Percentiles rank a stretch among this genome's conserved stretches.
These are phyloP conservation scores for Leptographium radiaticola DNA, from an alignment of 2,329 filamentous ascomycete species.

Conservation along the genomic window DNA sequence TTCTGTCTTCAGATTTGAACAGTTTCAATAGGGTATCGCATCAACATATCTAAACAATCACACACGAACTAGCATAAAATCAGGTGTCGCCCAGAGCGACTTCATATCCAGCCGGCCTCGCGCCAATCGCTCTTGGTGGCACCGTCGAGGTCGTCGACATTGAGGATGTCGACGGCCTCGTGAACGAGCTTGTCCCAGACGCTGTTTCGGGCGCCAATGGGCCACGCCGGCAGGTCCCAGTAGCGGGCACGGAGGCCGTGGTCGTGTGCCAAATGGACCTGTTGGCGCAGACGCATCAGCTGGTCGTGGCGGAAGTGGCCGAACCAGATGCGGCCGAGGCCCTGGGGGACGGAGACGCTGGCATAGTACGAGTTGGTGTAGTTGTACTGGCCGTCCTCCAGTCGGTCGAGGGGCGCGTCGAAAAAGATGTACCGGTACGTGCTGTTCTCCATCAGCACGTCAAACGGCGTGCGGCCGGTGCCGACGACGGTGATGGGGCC, in stretches of 20 bases:
- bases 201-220: slow-evolving; percentile 41
- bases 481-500: slow-evolving; percentile 56
- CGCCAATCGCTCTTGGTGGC: slow-evolving; percentile 9
- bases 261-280: slow-evolving; percentile 35
- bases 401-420: slow-evolving; percentile 45
- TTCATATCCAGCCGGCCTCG: background rate
- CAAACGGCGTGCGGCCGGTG: slow-evolving; percentile 51
- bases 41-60: no score
- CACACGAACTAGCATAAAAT: no score
- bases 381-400: slow-evolving; percentile 27
- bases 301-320: slow-evolving; percentile 30
- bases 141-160: slow-evolving; percentile 40
- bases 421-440: slow-evolving; percentile 51
- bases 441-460: slow-evolving; percentile 35
- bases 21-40: no score
- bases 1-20: no score
- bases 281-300: slow-evolving; percentile 26
- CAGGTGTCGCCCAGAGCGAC: background rate
- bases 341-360: slow-evolving; percentile 39
- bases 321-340: slow-evolving; percentile 38
- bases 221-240: slow-evolving; percentile 49
- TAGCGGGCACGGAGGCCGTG: slow-evolving; percentile 46
- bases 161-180: slow-evolving; percentile 47
- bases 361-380: slow-evolving; percentile 53
- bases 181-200: slow-evolving; percentile 44